Conservation (phyloP, 1,284 basidiomycete genomes). For the Malassezia dermatis region DNA sequence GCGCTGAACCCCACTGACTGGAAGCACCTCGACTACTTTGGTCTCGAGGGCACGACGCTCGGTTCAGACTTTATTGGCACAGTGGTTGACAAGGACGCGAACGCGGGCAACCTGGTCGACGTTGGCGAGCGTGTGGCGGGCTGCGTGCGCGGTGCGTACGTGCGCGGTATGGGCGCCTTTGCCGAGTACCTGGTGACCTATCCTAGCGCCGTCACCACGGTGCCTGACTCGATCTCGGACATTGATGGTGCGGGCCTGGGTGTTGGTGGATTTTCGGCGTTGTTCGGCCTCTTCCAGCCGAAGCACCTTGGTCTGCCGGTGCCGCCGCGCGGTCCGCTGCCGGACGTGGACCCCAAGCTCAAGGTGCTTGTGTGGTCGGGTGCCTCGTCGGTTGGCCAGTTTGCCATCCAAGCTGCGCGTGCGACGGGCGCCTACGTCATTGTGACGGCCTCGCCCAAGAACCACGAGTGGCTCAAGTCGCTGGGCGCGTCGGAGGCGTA, state of each 20-base stretch:
- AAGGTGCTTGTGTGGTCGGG: conserved; percentile 54
- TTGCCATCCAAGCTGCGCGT: conserved; percentile 47
- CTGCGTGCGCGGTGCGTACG: conserved; percentile 51
- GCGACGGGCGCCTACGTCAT: conserved; percentile 52
- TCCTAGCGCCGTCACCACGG: conserved; percentile 25
- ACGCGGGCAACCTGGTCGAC: conserved; percentile 44
- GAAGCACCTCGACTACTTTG: conserved; percentile 47
- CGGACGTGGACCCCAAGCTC: conserved; percentile 18
- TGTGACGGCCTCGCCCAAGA: conserved; percentile 49
- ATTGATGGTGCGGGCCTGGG: conserved; percentile 27
- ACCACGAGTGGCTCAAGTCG: conserved; percentile 30
- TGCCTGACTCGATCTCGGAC: conserved; percentile 27
- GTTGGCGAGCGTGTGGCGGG: conserved; percentile 57
- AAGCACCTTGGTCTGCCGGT: conserved; percentile 19
- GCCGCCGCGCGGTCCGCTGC: conserved; percentile 18
- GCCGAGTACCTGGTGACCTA: conserved; percentile 45
- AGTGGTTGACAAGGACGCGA: conserved; percentile 52
- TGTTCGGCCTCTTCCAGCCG: conserved; percentile 13
- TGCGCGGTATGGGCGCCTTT: conserved; percentile 44
- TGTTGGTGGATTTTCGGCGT: conserved; percentile 36
- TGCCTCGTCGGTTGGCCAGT: conserved; percentile 54
- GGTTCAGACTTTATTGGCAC: conserved; percentile 58
- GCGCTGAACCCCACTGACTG: conserved; percentile 45
- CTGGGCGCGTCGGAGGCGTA: conserved; percentile 37
- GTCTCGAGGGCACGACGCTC: conserved; percentile 49